These are phyloP conservation scores for Camelina hispida DNA, from an alignment of 345 rosid species.

Conservation along the genomic window DNA sequence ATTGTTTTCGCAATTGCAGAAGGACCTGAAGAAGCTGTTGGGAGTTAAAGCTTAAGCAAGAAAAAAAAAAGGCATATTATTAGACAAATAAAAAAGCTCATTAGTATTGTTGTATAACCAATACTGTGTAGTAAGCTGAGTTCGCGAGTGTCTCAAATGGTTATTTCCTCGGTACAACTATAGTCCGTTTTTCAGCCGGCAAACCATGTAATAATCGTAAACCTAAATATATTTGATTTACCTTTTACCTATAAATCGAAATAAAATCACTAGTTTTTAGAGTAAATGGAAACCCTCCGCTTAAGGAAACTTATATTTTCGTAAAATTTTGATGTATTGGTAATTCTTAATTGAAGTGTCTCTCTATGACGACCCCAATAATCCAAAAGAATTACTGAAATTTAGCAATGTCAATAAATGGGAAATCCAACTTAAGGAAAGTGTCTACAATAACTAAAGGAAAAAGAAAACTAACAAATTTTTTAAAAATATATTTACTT, in stretches of 20 bases:
- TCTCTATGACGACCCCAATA: too few species aligned
- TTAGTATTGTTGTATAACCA: slow-evolving; percentile 35
- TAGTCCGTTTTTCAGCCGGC: slow-evolving; percentile 1
- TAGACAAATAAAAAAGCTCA: slow-evolving; percentile 30
- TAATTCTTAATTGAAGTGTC: too few species aligned
- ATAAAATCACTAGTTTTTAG: not conserved
- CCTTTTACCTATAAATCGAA: not conserved
- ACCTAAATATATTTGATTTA: not conserved
- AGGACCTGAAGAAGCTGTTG: slow-evolving; percentile 73
- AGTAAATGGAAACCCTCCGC: not conserved
- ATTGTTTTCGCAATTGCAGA: slow-evolving; percentile 52
- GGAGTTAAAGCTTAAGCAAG: slow-evolving; percentile 42
- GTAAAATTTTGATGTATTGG: too few species aligned
- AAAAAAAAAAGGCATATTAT: not conserved
- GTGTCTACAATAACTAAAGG: too few species aligned
- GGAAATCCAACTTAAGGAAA: too few species aligned
- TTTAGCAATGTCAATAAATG: too few species aligned
- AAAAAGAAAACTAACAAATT: too few species aligned
- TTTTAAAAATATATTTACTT: too few species aligned
- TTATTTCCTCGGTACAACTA: not conserved
- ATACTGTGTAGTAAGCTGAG: slow-evolving; percentile 30
- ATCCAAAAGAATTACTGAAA: too few species aligned
- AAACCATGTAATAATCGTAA: slow-evolving; percentile 13
- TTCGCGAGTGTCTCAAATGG: slow-evolving; percentile 3
- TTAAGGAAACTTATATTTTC: too few species aligned